Percentiles rank a stretch among this genome's conserved stretches.
phyloP scores from a whole-genome alignment of 1,284 basidiomycete genomes.

The Volvariella surrecta region DNA sequence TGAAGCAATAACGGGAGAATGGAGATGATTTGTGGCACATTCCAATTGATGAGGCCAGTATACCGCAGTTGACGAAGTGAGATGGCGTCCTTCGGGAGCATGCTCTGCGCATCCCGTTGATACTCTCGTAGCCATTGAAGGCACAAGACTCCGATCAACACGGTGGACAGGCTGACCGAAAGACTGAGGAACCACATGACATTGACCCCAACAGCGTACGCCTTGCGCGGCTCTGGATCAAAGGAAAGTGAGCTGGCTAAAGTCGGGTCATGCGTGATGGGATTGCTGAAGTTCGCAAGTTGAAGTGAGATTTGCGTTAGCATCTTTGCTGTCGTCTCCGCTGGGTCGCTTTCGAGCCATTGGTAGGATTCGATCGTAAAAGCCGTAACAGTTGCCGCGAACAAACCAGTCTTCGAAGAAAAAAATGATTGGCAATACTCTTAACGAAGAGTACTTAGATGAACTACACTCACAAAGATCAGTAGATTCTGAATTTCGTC shows the following conservation, averaged over 20 bases:
- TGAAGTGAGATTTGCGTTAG: background rate
- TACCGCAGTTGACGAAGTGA: constrained; percentile 17
- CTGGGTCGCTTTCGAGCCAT: background rate
- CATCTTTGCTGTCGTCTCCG: background rate
- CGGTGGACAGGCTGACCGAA: background rate
- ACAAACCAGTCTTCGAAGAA: constrained; percentile 1
- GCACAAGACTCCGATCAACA: background rate
- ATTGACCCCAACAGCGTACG: background rate
- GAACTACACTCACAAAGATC: constrained; percentile 1
- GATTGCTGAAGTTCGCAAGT: background rate
- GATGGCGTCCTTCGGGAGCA: constrained; percentile 5
- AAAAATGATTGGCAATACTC: background rate
- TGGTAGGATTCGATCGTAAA: constrained; percentile 1
- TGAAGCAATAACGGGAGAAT: constrained; percentile 20
- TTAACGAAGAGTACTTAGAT: too few species aligned
- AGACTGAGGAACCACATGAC: constrained; percentile 1
- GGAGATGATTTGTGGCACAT: constrained; percentile 16
- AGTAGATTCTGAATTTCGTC: constrained; percentile 1
- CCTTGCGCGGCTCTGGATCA: background rate
- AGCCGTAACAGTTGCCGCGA: constrained; percentile 1
- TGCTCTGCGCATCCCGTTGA: background rate
- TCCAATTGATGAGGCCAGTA: constrained; percentile 18
- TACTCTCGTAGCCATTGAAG: constrained; percentile 3
- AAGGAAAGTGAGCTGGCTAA: background rate
- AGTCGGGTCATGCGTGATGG: background rate